Base-by-base conservation (phyloP, 495 filamentous ascomycete genomes). In the Lasiosphaeris hirsuta region DNA sequence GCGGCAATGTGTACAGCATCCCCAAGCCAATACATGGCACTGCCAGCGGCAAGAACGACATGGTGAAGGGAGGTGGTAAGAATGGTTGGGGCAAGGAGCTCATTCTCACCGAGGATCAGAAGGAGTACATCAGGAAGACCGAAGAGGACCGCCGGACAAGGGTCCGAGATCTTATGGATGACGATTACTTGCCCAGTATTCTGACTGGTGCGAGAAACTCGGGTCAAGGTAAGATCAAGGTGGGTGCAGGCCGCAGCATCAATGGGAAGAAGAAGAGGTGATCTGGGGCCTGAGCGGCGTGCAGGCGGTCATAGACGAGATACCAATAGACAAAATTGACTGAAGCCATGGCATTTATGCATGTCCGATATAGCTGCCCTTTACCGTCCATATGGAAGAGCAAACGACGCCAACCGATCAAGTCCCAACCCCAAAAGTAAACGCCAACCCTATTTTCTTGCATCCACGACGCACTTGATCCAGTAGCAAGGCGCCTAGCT, bases 71-170 rank as follows among this genome's bases (percentile, higher is more conserved):
- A 34, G 91, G 91, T 48, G 92, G 92, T 7, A 92, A 96, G 73
- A 83, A 85, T 5, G 89, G 89, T 7, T 96, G 92, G 92, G 92
- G 92, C 0, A 81, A 80, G 14, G 70, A 75, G 11, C 75, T 97
- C 58, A 90, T 98, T 46, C 76, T 98, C 2, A 81, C 93, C 1
- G 92, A 96, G 74, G 94, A 98, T 70, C 94, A 98, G 77, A 96
- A 97, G 74, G 95, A 98, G 75, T 97, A 90, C 69, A 66, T 78
- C 39, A 75, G 81, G 58, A 86, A 87, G 58, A 71, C 81, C 7
- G 79, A 77, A 10, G 79, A 85, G 63, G 78, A 86, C 69, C 79
- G 78, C 58, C 85, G 86, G 66, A 75, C 78, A 53, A 85, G 86
- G 66, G 84, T 89, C 67, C 85, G 80, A 57, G 90, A 96, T 76